A percentile compares a stretch with the other conserved stretches of the same genome.
Evolutionary conservation across 1,284 basidiomycete species (phyloP).

Genomic region (Puccinia triticina): DNA sequence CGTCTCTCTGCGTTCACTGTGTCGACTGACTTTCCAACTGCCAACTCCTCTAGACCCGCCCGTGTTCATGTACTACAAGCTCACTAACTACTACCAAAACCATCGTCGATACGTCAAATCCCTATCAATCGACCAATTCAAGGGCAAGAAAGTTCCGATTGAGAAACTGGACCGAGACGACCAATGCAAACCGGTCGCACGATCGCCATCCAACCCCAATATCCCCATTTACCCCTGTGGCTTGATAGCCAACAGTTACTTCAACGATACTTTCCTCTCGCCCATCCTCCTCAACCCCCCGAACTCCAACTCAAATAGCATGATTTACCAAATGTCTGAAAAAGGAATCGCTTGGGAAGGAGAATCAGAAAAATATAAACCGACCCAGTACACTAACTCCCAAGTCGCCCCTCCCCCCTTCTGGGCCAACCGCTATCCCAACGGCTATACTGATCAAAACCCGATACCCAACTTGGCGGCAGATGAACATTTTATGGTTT

Average conservation of each 20-base stretch:
- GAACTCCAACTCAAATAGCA: constrained; percentile 59
- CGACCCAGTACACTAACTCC: constrained; percentile 56
- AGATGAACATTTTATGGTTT: constrained; percentile 97
- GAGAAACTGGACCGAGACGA: constrained; percentile 68
- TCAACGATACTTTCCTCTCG: constrained; percentile 86
- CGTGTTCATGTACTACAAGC: constrained; percentile 93
- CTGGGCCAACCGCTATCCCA: constrained; percentile 74
- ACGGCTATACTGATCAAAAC: constrained; percentile 71
- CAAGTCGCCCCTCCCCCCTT: constrained; percentile 89
- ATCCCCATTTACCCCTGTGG: constrained; percentile 87
- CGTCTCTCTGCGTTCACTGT: constrained; percentile 63
- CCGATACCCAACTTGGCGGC: constrained; percentile 74
- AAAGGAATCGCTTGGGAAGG: constrained; percentile 90
- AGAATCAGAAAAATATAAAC: constrained; percentile 81
- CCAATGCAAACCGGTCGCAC: constrained; percentile 86
- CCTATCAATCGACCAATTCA: constrained; percentile 80
- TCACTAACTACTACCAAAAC: constrained; percentile 78
- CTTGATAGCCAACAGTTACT: constrained; percentile 95
- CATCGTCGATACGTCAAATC: constrained; percentile 97
- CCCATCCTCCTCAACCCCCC: constrained; percentile 68
- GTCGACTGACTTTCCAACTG: constrained; percentile 77
- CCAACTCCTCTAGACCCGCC: constrained; percentile 75
- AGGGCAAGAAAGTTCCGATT: constrained; percentile 69
- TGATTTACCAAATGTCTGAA: constrained; percentile 74
- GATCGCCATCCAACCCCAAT: constrained; percentile 61